Percentiles rank a stretch among this genome's conserved stretches.
phyloP scores from a whole-genome alignment of 495 filamentous ascomycete species.

The Penicillium egyptiacum region DNA sequence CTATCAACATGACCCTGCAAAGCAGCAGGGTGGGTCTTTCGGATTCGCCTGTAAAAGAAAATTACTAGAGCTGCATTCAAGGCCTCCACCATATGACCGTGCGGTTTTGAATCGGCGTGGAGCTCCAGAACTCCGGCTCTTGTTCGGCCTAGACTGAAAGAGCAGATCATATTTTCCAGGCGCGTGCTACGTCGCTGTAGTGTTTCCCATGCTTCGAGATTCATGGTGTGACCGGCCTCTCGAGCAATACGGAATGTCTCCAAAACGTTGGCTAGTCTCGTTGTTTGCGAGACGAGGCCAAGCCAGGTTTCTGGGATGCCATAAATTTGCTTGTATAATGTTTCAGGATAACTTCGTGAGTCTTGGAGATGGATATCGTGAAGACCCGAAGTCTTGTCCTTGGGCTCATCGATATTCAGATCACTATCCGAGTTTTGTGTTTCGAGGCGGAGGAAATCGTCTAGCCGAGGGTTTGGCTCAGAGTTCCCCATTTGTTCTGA shows the following conservation, averaged over 20 bases:
- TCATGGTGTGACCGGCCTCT: slow-evolving; percentile 9
- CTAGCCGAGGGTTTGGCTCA: slow-evolving; percentile 28
- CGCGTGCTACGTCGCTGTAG: slow-evolving; percentile 33
- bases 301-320: slow-evolving; percentile 41
- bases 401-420: slow-evolving; percentile 38
- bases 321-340: slow-evolving; percentile 36
- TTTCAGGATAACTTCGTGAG: slow-evolving; percentile 33
- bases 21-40: slow-evolving; percentile 32
- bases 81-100: slow-evolving; percentile 30
- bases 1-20: slow-evolving; percentile 35
- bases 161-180: slow-evolving; percentile 38
- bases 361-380: slow-evolving; percentile 39
- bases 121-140: slow-evolving; percentile 14
- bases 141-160: slow-evolving; percentile 24
- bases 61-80: slow-evolving; percentile 35
- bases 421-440: slow-evolving; percentile 33
- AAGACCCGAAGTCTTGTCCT: slow-evolving; percentile 27
- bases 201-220: slow-evolving; percentile 31
- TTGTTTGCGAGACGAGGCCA: slow-evolving; percentile 38
- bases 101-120: slow-evolving; percentile 16
- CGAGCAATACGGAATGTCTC: slow-evolving; percentile 28
- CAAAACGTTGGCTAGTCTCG: slow-evolving; percentile 36
- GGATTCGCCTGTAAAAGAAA: slow-evolving; percentile 37
- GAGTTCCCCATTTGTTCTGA: background rate
- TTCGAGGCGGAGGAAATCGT: slow-evolving; percentile 38